Base-by-base conservation (phyloP, 345 rosid species). In the Aquilaria yunnanensis region DNA sequence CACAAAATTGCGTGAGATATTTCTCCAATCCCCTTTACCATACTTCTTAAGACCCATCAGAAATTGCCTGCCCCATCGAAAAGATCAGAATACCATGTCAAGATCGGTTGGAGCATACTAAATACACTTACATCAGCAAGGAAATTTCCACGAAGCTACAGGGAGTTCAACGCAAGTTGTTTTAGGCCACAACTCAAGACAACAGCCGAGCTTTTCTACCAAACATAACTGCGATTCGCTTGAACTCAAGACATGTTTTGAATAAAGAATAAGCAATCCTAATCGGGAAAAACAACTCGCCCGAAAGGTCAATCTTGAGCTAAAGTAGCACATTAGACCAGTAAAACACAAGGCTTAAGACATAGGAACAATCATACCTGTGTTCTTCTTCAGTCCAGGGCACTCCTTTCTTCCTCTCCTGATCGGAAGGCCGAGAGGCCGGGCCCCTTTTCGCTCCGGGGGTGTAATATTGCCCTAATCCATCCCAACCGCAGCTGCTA, bases 321-420 rank as follows among this genome's bases (percentile, higher is more conserved):
- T 37, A 37, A 37, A 37, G 7, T 37, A 37, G 43, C 5, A 9
- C 5, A 23, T 23, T 23, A 23, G 23, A 23, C 23, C 23, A 23
- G 23, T 23, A 23, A 23, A 23, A 23, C 23, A 23, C 23, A 23
- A 23, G 23, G 23, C 23, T 23, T 23, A 23, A 23, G 23, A 23
- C 23, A 23, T 23, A 13, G 8, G 2, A 13, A 61, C 47, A 57
- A 10, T 64, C 69, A 74, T 74, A 91, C 99, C 96, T 95, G 78
- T 95, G 99, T 70, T 95, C 99, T 68, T 91, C 99, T 70, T 94
- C 99, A 1, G 97, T 94, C 99, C 99, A 94, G 1, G 99, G 97
- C 31, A 95, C 90, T 14, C 99, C 99, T 81, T 89, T 95, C 87
- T 95, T 95, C 77, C 97, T 80, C 62, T 95, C 99, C 55, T 81